phyloP scores from a whole-genome alignment of 2,329 filamentous ascomycete genomes.

The Magnaporthiopsis poae region DNA sequence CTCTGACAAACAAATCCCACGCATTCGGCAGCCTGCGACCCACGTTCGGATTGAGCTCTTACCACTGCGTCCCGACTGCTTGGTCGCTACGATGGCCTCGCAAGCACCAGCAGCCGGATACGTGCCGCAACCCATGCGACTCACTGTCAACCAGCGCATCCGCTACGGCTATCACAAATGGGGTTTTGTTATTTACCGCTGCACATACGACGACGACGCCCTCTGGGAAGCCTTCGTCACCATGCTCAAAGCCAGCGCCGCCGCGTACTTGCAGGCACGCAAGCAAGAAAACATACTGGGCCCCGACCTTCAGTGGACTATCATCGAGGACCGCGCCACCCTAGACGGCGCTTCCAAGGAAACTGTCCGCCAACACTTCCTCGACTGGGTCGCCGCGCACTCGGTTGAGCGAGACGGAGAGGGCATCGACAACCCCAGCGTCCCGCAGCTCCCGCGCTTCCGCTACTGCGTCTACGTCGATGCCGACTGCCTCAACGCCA shows the following conservation, averaged over 20 bases:
- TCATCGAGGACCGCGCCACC: background rate
- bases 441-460: background rate
- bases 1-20: too few species aligned
- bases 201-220: slow-evolving; percentile 2
- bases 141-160: too few species aligned
- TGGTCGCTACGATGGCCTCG: too few species aligned
- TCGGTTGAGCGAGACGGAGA: background rate
- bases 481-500: background rate
- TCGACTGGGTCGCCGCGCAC: background rate
- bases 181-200: slow-evolving; percentile 5
- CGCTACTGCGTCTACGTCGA: slow-evolving; percentile 5
- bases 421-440: background rate
- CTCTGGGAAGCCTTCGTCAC: background rate
- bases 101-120: too few species aligned
- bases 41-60: too few species aligned
- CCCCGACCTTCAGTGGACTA: background rate
- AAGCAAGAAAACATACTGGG: background rate
- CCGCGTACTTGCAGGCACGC: background rate
- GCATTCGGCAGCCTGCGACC: too few species aligned
- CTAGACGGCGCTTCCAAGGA: slow-evolving; percentile 5
- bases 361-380: background rate
- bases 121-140: too few species aligned
- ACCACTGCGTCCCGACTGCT: too few species aligned
- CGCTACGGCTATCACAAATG: slow-evolving; percentile 4
- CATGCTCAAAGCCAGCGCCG: background rate